A percentile compares a stretch with the other conserved stretches of the same genome.
Conservation (phyloP, 805 yeast genomes). For the Candida lessepsii region DNA sequence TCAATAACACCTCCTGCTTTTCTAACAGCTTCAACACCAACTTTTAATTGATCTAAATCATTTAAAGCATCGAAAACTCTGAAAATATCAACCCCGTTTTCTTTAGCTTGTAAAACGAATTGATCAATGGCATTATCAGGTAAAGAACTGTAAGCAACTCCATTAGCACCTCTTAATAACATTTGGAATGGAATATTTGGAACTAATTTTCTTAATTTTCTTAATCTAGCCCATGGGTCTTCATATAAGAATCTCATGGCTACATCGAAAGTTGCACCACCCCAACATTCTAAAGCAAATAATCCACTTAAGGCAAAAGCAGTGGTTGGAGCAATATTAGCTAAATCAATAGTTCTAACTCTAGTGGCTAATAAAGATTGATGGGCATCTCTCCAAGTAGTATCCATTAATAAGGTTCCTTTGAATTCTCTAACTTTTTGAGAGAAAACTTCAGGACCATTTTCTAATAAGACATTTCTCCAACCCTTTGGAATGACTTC, state of each 20-base stretch:
- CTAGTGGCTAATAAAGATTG: slow-evolving; percentile 97
- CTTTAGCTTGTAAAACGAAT: slow-evolving; percentile 91
- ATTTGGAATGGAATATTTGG: slow-evolving; percentile 99
- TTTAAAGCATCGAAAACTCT: slow-evolving; percentile 97
- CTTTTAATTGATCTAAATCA: slow-evolving; percentile 93
- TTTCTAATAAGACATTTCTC: slow-evolving; percentile 80
- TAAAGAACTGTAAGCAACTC: slow-evolving; percentile 95
- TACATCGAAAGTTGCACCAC: slow-evolving; percentile 99
- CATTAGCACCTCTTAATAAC: slow-evolving; percentile 99
- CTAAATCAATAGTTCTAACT: slow-evolving; percentile 89
- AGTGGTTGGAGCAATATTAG: slow-evolving; percentile 91
- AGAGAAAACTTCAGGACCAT: slow-evolving; percentile 91
- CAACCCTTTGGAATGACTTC: slow-evolving; percentile 69
- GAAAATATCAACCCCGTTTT: slow-evolving; percentile 94
- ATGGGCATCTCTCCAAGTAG: slow-evolving; percentile 99
- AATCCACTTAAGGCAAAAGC: slow-evolving; percentile 87
- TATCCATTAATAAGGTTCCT: slow-evolving; percentile 94
- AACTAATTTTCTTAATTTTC: slow-evolving; percentile 81
- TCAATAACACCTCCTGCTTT: slow-evolving; percentile 99
- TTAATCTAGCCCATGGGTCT: slow-evolving; percentile 97
- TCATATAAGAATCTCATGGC: slow-evolving; percentile 98
- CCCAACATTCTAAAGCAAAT: slow-evolving; percentile 99
- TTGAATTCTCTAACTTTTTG: slow-evolving; percentile 77
- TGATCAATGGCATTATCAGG: slow-evolving; percentile 99
- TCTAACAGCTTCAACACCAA: slow-evolving; percentile 96